Base-by-base conservation (phyloP, 2,329 filamentous ascomycete species). In the Trichoderma atroviride region DNA sequence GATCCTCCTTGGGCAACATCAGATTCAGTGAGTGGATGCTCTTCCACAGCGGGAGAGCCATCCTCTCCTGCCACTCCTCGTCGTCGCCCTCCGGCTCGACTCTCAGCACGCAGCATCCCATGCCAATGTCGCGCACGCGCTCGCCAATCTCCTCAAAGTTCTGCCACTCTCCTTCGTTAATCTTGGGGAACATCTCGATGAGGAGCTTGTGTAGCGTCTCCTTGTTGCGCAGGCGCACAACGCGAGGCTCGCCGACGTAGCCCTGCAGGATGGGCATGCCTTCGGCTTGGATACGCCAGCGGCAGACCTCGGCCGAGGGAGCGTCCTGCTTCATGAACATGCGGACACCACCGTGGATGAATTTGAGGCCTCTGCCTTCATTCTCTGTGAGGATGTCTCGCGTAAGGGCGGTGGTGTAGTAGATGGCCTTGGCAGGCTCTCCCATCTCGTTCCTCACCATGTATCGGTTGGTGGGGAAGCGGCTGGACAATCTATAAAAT, bases 271-370 rank as follows among this genome's bases (percentile, higher is more conserved):
- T 94, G 11, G 92, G 89, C 82, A 99, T 89, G 29, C 96, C 96
- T 80, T 99, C 96, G 14, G 91, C 92, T 84, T 99, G 96, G 75
- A 99, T 96, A 58, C 96, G 89, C 96, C 96, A 99, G 70, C 91
- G 88, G 83, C 94, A 97, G 40, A 96, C 91, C 67, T 94, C 91
- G 43, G 91, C 90, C 5, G 90, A 92, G 70, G 97, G 94, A 0
- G 93, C 91, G 76, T 97, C 94, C 80, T 98, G 95, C 84, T 97
- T 97, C 85, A 98, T 96, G 79, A 97, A 99, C 93, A 98, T 98
- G 83, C 97, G 97, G 40, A 99, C 94, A 72, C 96, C 96, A 62
- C 92, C 95, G 81, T 99, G 96, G 61, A 99, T 92, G 78, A 99
- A 97, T 79, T 96, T 97, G 80, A 98, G 91, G 57, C 94, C 94